phyloP scores from a whole-genome alignment of 208 protist genomes.

The Borovskyia barvae region DNA sequence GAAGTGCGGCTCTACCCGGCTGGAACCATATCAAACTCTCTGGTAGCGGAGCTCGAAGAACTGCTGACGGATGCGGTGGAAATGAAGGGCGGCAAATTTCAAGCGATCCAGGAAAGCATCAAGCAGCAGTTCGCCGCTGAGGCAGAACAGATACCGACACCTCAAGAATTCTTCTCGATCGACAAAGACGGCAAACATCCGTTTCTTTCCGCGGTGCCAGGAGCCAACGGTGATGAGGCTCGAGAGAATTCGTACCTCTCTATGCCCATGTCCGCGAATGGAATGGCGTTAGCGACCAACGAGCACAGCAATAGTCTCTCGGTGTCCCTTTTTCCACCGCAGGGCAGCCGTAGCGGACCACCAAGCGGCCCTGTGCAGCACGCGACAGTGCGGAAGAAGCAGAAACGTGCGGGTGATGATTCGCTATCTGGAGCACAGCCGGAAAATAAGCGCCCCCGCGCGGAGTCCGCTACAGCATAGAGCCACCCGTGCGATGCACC shows the following conservation, averaged over 20 bases:
- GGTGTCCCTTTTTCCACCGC: slow-evolving; percentile 73
- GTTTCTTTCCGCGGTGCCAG: slow-evolving; percentile 65
- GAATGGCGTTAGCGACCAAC: slow-evolving; percentile 41
- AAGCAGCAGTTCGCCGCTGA: slow-evolving; percentile 67
- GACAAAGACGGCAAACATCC: slow-evolving; percentile 40
- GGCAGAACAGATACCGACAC: slow-evolving; percentile 55
- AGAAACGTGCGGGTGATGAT: slow-evolving; percentile 35
- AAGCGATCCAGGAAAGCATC: slow-evolving; percentile 64
- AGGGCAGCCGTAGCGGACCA: slow-evolving; percentile 44
- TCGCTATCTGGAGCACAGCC: slow-evolving; percentile 20
- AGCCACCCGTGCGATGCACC: too few relatives aligned
- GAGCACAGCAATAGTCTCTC: slow-evolving; percentile 73
- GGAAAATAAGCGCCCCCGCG: slow-evolving; percentile 27
- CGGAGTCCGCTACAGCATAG: slow-evolving; percentile 23
- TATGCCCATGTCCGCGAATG: slow-evolving; percentile 68
- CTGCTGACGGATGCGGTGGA: slow-evolving; percentile 73
- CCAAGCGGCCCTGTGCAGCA: slow-evolving; percentile 41
- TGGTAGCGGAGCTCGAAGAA: slow-evolving; percentile 69
- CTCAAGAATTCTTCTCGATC: slow-evolving; percentile 61
- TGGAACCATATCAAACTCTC: slow-evolving; percentile 40
- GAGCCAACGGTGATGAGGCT: slow-evolving; percentile 22
- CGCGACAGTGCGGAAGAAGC: slow-evolving; percentile 70
- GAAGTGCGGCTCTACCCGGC: slow-evolving; percentile 57
- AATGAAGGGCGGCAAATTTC: slow-evolving; percentile 77
- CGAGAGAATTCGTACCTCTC: slow-evolving; percentile 60